These are phyloP conservation scores for Aphanomyces stellatus DNA, from an alignment of 352 stramenopile genomes.

Conservation along the genomic window DNA sequence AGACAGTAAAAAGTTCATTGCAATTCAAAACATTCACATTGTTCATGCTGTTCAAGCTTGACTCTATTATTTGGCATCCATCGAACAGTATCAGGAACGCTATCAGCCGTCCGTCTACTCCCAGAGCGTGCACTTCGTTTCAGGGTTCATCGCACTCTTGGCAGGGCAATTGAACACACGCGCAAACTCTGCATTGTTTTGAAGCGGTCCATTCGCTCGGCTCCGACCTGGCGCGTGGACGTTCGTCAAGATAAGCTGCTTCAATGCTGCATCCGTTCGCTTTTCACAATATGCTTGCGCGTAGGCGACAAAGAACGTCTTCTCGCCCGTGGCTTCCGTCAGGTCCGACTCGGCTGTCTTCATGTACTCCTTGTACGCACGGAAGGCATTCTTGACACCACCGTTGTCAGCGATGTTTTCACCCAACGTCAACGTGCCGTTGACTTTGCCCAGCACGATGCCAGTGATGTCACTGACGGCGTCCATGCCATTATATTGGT, in stretches of 20 bases:
- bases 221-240: conserved; percentile 50
- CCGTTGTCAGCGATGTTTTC: not conserved
- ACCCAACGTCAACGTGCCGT: not conserved
- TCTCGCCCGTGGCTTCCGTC: conserved; percentile 23
- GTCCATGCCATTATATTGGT: conserved; percentile 47
- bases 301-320: conserved; percentile 59
- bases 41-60: too few relatives aligned
- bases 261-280: conserved; percentile 31
- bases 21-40: not conserved
- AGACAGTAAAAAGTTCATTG: not conserved
- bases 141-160: conserved; percentile 52
- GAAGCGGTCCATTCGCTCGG: conserved; percentile 52
- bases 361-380: conserved; percentile 16
- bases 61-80: too few relatives aligned
- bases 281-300: conserved; percentile 60
- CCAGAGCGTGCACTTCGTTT: conserved; percentile 65
- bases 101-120: too few relatives aligned
- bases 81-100: too few relatives aligned
- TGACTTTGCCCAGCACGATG: conserved; percentile 29
- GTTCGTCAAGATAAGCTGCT: conserved; percentile 42
- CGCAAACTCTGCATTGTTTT: conserved; percentile 57
- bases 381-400: not conserved
- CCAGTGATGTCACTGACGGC: conserved; percentile 28
- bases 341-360: conserved; percentile 4
- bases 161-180: conserved; percentile 46